Base-by-base conservation (phyloP, 1,284 basidiomycete species). In the Puccinia novopanici region DNA sequence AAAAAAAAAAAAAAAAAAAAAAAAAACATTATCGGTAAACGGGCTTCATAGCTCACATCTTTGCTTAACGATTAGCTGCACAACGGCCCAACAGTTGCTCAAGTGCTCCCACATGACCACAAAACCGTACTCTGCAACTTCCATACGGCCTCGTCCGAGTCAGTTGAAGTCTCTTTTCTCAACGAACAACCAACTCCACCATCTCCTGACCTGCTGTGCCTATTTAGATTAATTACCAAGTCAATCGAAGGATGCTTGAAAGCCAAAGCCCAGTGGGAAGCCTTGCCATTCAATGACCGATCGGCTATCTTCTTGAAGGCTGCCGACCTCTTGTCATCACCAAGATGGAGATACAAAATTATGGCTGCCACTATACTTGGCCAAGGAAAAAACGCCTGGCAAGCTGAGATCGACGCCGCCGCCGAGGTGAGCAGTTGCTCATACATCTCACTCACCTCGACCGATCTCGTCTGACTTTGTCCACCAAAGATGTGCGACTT, bases 301-400 rank as follows among this genome's bases (percentile, higher is more conserved):
- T 95, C 97, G 8, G 93, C 96, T 79, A 97, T 99, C 87, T 98
- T 98, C 89, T 89, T 99, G 84, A 97, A 97, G 87, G 86, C 86
- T 2, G 85, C 85, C 37, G 67, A 72, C 48, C 54, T 81, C 10
- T 54, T 76, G 27, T 57, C 70, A 12, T 77, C 81, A 19, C 68
- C 81, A 10, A 50, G 19, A 97, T 87, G 89, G 95, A 63, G 84
- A 84, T 95, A 93, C 88, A 91, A 92, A 87, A 89, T 99, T 76
- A 90, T 98, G 88, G 97, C 97, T 45, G 95, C 96, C 45, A 98
- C 96, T 68, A 98, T 99, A 88, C 89, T 99, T 65, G 96, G 96
- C 17, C 96, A 99, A 88, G 96, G 97, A 75, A 99, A 99, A 90
- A 99, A 98, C 86, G 92, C 90, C 15, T 99, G 96, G 96, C 96